Evolutionary conservation across 2,329 filamentous ascomycete species (phyloP).

Genomic region (Pezizomycotina sp.): DNA sequence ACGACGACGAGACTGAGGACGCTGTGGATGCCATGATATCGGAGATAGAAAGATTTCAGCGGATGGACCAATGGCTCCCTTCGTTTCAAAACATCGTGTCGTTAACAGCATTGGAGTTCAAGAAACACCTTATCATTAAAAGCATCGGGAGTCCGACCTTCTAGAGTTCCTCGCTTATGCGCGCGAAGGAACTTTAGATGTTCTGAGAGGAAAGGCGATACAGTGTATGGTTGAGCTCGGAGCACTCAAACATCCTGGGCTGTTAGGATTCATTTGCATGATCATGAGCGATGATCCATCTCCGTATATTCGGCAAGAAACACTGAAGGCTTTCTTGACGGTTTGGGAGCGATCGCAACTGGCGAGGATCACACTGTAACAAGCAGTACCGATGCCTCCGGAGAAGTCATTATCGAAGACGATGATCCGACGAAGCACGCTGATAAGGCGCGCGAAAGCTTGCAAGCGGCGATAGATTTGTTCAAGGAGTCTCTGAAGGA

Average conservation of each 20-base stretch:
- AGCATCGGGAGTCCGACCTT: slow-evolving; percentile 25
- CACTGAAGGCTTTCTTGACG: slow-evolving; percentile 44
- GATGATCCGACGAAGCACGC: slow-evolving; percentile 33
- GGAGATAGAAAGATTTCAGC: slow-evolving; percentile 49
- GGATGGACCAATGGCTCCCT: slow-evolving; percentile 51
- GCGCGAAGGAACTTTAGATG: slow-evolving; percentile 45
- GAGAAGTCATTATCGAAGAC: slow-evolving; percentile 35
- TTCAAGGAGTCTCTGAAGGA: slow-evolving; percentile 36
- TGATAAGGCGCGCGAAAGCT: slow-evolving; percentile 35
- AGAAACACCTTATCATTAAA: slow-evolving; percentile 21
- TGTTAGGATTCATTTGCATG: slow-evolving; percentile 42
- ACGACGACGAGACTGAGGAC: slow-evolving; percentile 31
- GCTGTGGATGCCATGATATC: slow-evolving; percentile 38
- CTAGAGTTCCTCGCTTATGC: slow-evolving; percentile 49
- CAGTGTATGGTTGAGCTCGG: slow-evolving; percentile 49
- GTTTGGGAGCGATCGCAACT: slow-evolving; percentile 47
- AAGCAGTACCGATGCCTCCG: slow-evolving; percentile 26
- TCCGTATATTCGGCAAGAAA: slow-evolving; percentile 43
- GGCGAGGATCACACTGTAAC: slow-evolving; percentile 35
- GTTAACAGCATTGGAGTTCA: slow-evolving; percentile 40
- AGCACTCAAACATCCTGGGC: slow-evolving; percentile 38
- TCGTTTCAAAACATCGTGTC: slow-evolving; percentile 46
- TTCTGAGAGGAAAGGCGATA: slow-evolving; percentile 49
- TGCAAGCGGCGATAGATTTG: slow-evolving; percentile 34
- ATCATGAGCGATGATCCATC: slow-evolving; percentile 46